Base-by-base conservation (phyloP, 495 filamentous ascomycete species). In the Xylaria bambusicola region DNA sequence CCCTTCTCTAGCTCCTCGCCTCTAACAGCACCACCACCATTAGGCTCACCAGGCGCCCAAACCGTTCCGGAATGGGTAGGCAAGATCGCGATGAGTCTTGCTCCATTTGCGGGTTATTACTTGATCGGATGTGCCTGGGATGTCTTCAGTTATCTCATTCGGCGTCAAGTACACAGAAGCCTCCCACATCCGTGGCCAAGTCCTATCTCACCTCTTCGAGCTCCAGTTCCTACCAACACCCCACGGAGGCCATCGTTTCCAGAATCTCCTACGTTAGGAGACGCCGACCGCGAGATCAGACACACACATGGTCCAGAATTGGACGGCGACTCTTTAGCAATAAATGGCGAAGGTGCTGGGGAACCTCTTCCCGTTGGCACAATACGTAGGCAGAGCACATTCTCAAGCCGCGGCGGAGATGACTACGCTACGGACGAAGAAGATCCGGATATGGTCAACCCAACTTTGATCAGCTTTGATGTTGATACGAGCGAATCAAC, bases 391-490 rank as follows among this genome's bases (percentile, higher is more conserved):
- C 67, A 61, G 31, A 63, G 71, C 38, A 68, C 64, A 17, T 71
- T 68, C 42, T 73, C 71, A 9, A 66, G 58, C 40, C 53, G 67
- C 12, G 68, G 62, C 24, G 67, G 65, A 0, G 68, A 76, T 47
- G 77, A 75, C 17, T 78, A 77, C 26, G 75, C 60, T 3, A 77
- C 72, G 13, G 79, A 81, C 48, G 80, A 82, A 40, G 81, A 83
- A 51, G 80, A 82, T 24, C 59, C 66, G 17, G 80, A 83, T 29
- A 62, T 76, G 21, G 65, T 78, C 18, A 78, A 77, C 52, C 71
- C 79, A 3, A 82, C 80, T 0, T 62, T 84, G 1, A 82, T 84
- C n/a, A 82, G 77, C 53, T 83, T 84, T 47, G 81, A 84, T 63
- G 80, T 84, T 26, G 80, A 83, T 49, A 73, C 80, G 7, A 76